These are phyloP conservation scores for Nicotiana obtusifolia DNA, from an alignment of 257 asterid species.

Conservation along the genomic window DNA sequence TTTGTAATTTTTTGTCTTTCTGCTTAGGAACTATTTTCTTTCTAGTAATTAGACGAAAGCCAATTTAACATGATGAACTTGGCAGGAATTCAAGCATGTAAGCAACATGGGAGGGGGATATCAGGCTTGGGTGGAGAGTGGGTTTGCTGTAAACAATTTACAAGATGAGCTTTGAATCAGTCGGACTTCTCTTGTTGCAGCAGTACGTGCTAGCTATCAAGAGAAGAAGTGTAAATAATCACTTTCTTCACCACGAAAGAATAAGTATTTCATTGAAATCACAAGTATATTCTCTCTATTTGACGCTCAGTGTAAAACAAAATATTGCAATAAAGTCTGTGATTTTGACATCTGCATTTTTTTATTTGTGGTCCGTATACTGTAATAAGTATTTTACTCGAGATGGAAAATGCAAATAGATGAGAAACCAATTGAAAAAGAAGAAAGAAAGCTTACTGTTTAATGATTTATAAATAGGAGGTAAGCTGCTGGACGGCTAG, in stretches of 20 bases:
- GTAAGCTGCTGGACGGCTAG: not conserved
- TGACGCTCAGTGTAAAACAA: not conserved
- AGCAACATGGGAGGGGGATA: slow-evolving; percentile 76
- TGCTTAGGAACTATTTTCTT: no score
- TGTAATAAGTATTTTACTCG: not conserved
- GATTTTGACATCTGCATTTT: not conserved
- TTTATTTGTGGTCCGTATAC: no score
- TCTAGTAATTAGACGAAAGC: no score
- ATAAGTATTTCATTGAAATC: not conserved
- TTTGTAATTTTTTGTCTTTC: no score
- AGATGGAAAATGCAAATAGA: no score
- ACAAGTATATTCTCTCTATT: not conserved
- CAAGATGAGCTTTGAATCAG: slow-evolving; percentile 24
- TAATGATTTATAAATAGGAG: not conserved
- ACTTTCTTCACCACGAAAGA: not conserved
- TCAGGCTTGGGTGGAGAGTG: slow-evolving; percentile 56
- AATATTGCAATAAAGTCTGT: not conserved
- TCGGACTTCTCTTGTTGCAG: not conserved
- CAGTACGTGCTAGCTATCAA: not conserved
- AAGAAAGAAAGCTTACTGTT: not conserved
- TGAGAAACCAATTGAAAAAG: no score
- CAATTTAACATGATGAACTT: not conserved
- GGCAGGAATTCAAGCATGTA: slow-evolving; percentile 62
- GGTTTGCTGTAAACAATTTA: slow-evolving; percentile 37
- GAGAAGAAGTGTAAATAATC: not conserved